Evolutionary conservation across 1,139 yeast genomes (phyloP).

Genomic region (Yamadazyma atlantica): DNA sequence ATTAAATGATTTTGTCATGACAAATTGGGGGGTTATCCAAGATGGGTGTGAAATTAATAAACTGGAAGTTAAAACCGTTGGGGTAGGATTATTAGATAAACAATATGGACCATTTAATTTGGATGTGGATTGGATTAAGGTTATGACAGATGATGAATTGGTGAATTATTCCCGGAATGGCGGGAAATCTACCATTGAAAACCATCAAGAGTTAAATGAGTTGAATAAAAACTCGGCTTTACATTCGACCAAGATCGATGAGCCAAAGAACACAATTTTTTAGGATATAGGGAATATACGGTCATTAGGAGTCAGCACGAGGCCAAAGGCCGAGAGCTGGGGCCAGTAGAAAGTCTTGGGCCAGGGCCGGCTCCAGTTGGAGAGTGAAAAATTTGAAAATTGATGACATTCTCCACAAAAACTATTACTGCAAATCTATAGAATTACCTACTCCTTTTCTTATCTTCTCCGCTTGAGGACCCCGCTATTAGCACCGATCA

Average conservation of each 20-base stretch:
- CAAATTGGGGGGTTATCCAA: conserved; percentile 81
- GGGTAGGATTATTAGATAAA: conserved; percentile 76
- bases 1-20: conserved; percentile 73
- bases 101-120: conserved; percentile 76
- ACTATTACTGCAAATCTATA: not conserved
- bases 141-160: conserved; percentile 57
- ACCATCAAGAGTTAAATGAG: conserved; percentile 15
- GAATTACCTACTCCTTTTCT: conserved; percentile 1
- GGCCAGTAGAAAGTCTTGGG: no score
- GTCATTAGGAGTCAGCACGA: no score
- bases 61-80: conserved; percentile 68
- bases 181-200: conserved; percentile 16
- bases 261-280: conserved; percentile 34
- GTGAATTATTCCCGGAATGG: conserved; percentile 28
- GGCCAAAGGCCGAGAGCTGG: no score
- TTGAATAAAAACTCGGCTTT: conserved; percentile 20
- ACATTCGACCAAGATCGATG: conserved; percentile 23
- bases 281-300: conserved; percentile 10
- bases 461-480: conserved; percentile 3
- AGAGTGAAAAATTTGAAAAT: no score
- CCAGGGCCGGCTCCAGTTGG: no score
- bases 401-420: conserved; percentile 2
- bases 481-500: not conserved
- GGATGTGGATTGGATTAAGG: conserved; percentile 73
- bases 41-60: conserved; percentile 63